Evolutionary conservation across 179 eudicot species (phyloP).

Genomic region (Spinacia oleracea): DNA sequence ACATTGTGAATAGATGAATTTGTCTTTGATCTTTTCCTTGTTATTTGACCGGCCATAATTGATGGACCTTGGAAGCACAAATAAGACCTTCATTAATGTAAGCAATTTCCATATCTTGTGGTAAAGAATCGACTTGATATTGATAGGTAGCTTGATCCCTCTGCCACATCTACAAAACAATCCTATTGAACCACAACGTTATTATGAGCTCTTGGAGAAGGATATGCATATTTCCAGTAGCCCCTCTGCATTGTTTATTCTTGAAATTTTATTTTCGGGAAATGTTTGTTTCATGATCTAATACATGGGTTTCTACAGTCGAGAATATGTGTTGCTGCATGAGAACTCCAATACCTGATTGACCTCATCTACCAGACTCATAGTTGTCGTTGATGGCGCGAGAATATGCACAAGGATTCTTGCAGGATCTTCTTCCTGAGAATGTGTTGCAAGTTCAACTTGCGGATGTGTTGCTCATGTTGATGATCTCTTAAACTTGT

Average conservation of each 20-base stretch:
- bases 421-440: background rate
- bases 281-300: background rate
- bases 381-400: background rate
- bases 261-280: background rate
- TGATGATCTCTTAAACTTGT: background rate
- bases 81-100: slow-evolving; percentile 85
- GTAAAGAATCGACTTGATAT: background rate
- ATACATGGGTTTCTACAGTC: slow-evolving; percentile 51
- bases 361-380: background rate
- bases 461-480: background rate
- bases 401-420: background rate
- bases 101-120: slow-evolving; percentile 24
- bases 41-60: slow-evolving; percentile 63
- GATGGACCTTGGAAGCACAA: slow-evolving; percentile 99
- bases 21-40: background rate
- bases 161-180: slow-evolving; percentile 56
- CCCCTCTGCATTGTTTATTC: background rate
- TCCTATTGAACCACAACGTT: slow-evolving; percentile 76
- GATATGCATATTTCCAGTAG: slow-evolving; percentile 54
- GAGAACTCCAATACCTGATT: slow-evolving; percentile 49
- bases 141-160: slow-evolving; percentile 4
- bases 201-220: slow-evolving; percentile 80
- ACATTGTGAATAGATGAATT: no score
- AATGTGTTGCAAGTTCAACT: background rate
- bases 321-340: slow-evolving; percentile 80